Base-by-base conservation (phyloP, 139 green algal genomes). In the Parachlorella kessleri region DNA sequence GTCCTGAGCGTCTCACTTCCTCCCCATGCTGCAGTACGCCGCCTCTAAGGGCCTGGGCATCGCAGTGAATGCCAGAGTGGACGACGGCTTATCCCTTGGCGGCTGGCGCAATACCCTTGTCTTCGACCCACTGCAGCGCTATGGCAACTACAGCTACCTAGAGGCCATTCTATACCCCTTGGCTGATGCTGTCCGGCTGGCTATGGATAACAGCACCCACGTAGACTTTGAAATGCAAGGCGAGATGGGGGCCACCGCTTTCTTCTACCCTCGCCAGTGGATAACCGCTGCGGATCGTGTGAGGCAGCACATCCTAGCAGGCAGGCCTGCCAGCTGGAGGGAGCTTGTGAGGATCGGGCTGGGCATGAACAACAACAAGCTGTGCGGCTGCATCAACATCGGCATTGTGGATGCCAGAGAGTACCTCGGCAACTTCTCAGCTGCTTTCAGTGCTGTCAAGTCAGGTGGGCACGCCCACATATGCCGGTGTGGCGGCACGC, bases 91-190 rank as follows among this genome's bases (percentile, higher is more conserved):
- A 23, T 35, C 54, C 28, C 66, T 77, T 38, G 84, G 84, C 18
- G 85, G 78, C 30, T 91, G 87, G 87, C 76, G 87, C 37, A 89
- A 91, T 41, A 87, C 73, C 3, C 70, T 91, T 30, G 37, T 76
- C n/a, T 89, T 89, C 66, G 55, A 82, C 76, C 87, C 87, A 3
- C 39, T 64, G 8, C 9, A 83, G 37, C 82, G 81, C 41, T 84
- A 87, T 38, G 74, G 72, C 32, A 66, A 73, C 4, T 85, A 72
- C 33, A 83, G 55, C 4, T 92, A 92, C 66, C 74, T 77, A 41
- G 70, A 88, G 73, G 77, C 81, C 38, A 55, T 91, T 59, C 66
- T 88, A 8, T 69, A 82, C 40, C 85, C 87, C 3, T 66, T 91
- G 26, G 81, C 77, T 2, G 76, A 85, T 35, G 78, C 81, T 4